phyloP scores from a whole-genome alignment of 73 alveolate genomes.

The Diophrys sp. region DNA sequence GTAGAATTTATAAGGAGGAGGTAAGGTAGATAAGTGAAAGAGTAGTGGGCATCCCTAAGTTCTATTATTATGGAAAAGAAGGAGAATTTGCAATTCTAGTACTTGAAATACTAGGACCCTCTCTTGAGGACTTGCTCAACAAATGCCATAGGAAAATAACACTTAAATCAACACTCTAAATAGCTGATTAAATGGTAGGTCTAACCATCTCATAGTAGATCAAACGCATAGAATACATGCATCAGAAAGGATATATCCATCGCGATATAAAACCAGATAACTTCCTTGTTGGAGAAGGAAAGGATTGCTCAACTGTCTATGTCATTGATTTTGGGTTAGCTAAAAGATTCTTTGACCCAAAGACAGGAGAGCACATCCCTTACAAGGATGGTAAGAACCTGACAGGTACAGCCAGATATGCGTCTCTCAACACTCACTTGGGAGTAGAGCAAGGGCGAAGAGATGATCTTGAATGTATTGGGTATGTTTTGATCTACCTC shows the following conservation, averaged over 20 bases:
- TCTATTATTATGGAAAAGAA: conserved; percentile 64
- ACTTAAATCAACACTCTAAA: conserved; percentile 72
- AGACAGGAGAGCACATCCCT: conserved; percentile 67
- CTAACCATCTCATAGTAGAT: no score
- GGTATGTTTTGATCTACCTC: conserved; percentile 68
- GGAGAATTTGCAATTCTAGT: conserved; percentile 71
- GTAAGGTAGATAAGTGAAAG: neutral
- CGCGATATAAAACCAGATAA: conserved; percentile 85
- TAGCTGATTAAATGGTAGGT: conserved; percentile 64
- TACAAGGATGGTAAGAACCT: conserved; percentile 69
- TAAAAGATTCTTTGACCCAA: conserved; percentile 68
- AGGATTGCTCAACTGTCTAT: conserved; percentile 52
- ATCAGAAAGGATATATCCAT: conserved; percentile 75
- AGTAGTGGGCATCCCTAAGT: conserved; percentile 54
- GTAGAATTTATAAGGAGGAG: neutral
- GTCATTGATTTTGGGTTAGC: conserved; percentile 80
- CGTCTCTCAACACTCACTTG: conserved; percentile 57
- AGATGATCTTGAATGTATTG: conserved; percentile 74
- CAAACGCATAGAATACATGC: conserved; percentile 59
- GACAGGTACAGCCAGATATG: conserved; percentile 81
- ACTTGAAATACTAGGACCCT: conserved; percentile 71
- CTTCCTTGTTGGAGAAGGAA: conserved; percentile 37
- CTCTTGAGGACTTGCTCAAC: conserved; percentile 68
- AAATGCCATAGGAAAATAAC: conserved; percentile 57
- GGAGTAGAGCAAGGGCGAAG: conserved; percentile 51